These are phyloP conservation scores for Ophiostoma sp. DNA, from an alignment of 2,329 filamentous ascomycete species.

Conservation along the genomic window DNA sequence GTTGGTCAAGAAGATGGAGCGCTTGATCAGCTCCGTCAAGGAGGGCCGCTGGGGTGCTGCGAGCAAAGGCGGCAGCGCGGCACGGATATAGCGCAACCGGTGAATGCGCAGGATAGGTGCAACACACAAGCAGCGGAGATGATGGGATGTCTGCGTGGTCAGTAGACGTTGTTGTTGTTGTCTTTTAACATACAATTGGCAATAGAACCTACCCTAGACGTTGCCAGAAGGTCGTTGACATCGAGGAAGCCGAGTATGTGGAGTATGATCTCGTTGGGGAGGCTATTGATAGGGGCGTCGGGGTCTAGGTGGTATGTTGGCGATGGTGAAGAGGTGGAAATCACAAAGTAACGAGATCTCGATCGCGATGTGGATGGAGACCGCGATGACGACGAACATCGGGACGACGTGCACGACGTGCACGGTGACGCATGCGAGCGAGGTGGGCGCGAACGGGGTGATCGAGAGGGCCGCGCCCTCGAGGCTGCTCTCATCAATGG, in stretches of 20 bases:
- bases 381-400: background rate
- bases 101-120: conserved; percentile 60
- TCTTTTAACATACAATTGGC: background rate
- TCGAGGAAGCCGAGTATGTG: conserved; percentile 53
- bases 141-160: conserved; percentile 51
- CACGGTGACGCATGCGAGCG: background rate
- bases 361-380: background rate
- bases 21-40: conserved; percentile 55
- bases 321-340: background rate
- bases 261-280: conserved; percentile 54
- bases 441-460: background rate
- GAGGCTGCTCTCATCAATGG: background rate
- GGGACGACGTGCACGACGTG: background rate
- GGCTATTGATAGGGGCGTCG: conserved; percentile 30
- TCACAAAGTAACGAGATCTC: background rate
- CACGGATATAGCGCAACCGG: conserved; percentile 54
- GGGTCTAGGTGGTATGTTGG: conserved; percentile 21
- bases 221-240: conserved; percentile 50
- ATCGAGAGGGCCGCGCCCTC: background rate
- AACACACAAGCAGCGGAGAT: conserved; percentile 55
- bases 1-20: conserved; percentile 61
- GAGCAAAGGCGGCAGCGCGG: conserved; percentile 51
- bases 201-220: conserved; percentile 45
- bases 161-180: background rate
- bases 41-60: conserved; percentile 53